Conservation (phyloP, 1,139 yeast species). For the Taphrina pruni region DNA sequence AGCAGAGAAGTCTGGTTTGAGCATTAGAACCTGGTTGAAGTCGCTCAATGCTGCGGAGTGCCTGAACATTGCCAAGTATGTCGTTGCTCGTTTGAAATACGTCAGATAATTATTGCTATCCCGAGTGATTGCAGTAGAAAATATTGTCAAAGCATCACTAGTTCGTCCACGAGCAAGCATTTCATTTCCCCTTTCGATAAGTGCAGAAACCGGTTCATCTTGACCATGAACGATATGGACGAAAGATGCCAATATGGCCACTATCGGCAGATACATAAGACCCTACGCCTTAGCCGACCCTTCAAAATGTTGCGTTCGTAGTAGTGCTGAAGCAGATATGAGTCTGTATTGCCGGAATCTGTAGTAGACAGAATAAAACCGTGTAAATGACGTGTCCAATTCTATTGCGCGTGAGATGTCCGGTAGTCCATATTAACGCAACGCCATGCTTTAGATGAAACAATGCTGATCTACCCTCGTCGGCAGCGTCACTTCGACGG, state of each 20-base stretch:
- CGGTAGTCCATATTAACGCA: not conserved
- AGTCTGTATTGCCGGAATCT: not conserved
- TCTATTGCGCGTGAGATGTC: not conserved
- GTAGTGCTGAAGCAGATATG: not conserved
- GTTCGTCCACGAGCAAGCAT: conserved; percentile 26
- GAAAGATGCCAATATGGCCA: not conserved
- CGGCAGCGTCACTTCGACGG: too few species aligned
- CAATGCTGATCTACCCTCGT: not conserved
- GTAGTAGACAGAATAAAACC: not conserved
- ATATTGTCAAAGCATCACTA: conserved; percentile 29
- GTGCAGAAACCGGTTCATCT: conserved; percentile 32
- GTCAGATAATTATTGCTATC: conserved; percentile 49
- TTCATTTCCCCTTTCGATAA: conserved; percentile 27
- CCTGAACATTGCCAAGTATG: conserved; percentile 52
- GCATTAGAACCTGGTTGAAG: conserved; percentile 50
- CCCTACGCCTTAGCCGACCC: too few species aligned
- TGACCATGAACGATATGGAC: conserved; percentile 5
- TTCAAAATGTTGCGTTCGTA: too few species aligned
- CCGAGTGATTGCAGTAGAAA: conserved; percentile 19
- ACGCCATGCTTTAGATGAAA: conserved; percentile 10
- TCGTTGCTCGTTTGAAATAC: conserved; percentile 54
- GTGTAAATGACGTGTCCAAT: not conserved
- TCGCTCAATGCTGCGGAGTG: conserved; percentile 53
- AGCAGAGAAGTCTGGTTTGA: conserved; percentile 52
- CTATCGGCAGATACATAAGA: not conserved